Base-by-base conservation (phyloP, 805 yeast genomes). In the Zygoascus flipseniorum region DNA sequence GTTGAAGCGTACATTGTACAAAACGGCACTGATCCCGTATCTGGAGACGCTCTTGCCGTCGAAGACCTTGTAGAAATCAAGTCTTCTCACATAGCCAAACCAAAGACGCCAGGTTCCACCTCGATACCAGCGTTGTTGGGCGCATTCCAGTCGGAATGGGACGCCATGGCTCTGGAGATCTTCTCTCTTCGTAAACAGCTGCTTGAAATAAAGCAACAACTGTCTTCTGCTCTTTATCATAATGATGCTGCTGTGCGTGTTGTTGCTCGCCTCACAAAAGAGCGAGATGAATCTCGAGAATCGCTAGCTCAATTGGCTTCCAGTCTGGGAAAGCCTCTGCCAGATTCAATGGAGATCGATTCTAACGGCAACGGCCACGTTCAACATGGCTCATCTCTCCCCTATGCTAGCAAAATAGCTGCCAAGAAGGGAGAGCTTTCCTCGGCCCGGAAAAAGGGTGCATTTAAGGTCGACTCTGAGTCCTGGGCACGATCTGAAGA, bases 171-270 rank as follows among this genome's bases (percentile, higher is more conserved):
- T 31, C 71, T 90, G 50, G 97, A 92, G 63, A 75, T 85, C 19
- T 89, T 88, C 62, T 78, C 82, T 42, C 71, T 90, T 57, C 76
- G 93, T 56, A 85, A 86, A 64, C 89, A 85, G 60, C 72, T 89
- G 41, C 78, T 75, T 50, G 72, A 73, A 23, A 76, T 89, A 1
- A 77, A 85, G 54, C 80, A 85, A 59, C 92, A 89, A 61, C 71
- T 90, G 48, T 83, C 93, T 31, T 71, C 85, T 1, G 83, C 96
- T 0, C 70, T 89, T 43, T 90, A 89, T 62, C 85, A 83, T 62
- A 86, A 86, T 58, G 98, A 90, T 65, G 97, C 97, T 0, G 95
- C 97, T 1, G 82, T 86, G 2, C 73, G 90, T 53, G 96, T 90
- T 1, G 95, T 92, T 0, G 82, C 95, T 0, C 75, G 76, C 35